These are phyloP conservation scores for Sphaerulina vaccinii DNA, from an alignment of 2,329 filamentous ascomycete genomes.

Conservation along the genomic window DNA sequence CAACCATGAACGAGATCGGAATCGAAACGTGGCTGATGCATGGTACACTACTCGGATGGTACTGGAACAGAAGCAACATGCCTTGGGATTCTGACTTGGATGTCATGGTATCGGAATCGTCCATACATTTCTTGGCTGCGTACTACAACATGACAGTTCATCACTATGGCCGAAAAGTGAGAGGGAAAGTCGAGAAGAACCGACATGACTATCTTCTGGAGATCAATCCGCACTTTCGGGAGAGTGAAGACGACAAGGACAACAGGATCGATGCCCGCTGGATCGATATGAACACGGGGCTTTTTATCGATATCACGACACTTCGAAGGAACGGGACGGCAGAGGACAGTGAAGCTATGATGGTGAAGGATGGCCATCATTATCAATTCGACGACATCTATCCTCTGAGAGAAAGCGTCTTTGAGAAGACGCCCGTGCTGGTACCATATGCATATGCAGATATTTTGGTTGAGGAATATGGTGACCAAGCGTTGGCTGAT, in stretches of 20 bases:
- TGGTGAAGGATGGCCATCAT: slow-evolving; percentile 58
- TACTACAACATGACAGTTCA: slow-evolving; percentile 65
- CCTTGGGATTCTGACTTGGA: slow-evolving; percentile 64
- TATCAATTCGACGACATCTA: slow-evolving; percentile 57
- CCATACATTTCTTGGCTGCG: slow-evolving; percentile 55
- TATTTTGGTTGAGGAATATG: slow-evolving; percentile 57
- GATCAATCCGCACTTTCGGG: slow-evolving; percentile 58
- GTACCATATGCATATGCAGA: slow-evolving; percentile 58
- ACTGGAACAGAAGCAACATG: slow-evolving; percentile 61
- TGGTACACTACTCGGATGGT: slow-evolving; percentile 61
- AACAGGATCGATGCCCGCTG: slow-evolving; percentile 62
- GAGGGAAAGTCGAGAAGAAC: too few species aligned
- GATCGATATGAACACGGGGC: slow-evolving; percentile 59
- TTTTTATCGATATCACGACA: slow-evolving; percentile 63
- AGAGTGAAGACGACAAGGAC: slow-evolving; percentile 45
- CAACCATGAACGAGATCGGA: slow-evolving; percentile 56
- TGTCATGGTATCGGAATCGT: slow-evolving; percentile 56
- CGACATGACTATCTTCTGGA: too few species aligned
- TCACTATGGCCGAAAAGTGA: slow-evolving; percentile 35
- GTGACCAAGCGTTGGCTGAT: slow-evolving; percentile 48
- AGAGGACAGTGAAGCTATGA: slow-evolving; percentile 46
- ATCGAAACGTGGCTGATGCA: slow-evolving; percentile 65
- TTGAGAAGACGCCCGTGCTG: slow-evolving; percentile 55
- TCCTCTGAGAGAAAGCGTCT: slow-evolving; percentile 54
- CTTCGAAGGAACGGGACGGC: slow-evolving; percentile 48